Percentiles rank a stretch among this genome's conserved stretches.
These are phyloP conservation scores for Suhomyces maxii DNA, from an alignment of 1,139 yeast species.

Conservation along the genomic window DNA sequence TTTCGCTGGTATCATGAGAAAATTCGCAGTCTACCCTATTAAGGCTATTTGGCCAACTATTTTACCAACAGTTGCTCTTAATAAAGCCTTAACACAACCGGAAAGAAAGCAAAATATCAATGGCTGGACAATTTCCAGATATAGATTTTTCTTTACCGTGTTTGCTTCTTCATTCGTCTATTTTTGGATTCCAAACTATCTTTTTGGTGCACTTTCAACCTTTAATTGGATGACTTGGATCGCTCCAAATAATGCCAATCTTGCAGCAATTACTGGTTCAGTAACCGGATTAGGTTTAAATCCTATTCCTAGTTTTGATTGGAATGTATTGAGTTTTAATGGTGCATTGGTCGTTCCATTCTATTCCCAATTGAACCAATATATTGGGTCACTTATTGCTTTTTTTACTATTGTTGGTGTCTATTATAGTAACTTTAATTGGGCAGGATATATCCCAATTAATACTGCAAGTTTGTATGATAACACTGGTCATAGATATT, in stretches of 20 bases:
- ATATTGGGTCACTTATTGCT: slow-evolving; percentile 35
- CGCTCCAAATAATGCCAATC: slow-evolving; percentile 34
- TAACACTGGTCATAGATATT: slow-evolving; percentile 16
- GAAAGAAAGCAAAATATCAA: slow-evolving; percentile 17
- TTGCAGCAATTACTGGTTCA: slow-evolving; percentile 57
- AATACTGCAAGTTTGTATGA: slow-evolving; percentile 14
- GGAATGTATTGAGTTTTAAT: slow-evolving; percentile 33
- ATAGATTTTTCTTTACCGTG: slow-evolving; percentile 27
- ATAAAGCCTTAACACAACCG: slow-evolving; percentile 19
- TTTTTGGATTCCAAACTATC: slow-evolving; percentile 37
- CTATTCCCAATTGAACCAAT: slow-evolving; percentile 39
- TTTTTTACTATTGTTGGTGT: slow-evolving; percentile 33
- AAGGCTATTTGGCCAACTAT: slow-evolving; percentile 20
- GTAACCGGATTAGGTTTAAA: slow-evolving; percentile 54
- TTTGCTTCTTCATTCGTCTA: slow-evolving; percentile 28
- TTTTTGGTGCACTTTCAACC: slow-evolving; percentile 32
- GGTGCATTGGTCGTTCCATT: slow-evolving; percentile 22
- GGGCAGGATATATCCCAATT: slow-evolving; percentile 19
- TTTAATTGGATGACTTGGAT: slow-evolving; percentile 45
- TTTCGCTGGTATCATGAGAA: slow-evolving; percentile 21
- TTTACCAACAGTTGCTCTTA: slow-evolving; percentile 20
- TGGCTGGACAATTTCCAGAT: slow-evolving; percentile 39
- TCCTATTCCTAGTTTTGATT: slow-evolving; percentile 56
- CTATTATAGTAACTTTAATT: slow-evolving; percentile 22
- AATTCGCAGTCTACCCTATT: slow-evolving; percentile 19